These are phyloP conservation scores for Cicer cuneatum DNA, from an alignment of 306 rosid species.

Conservation along the genomic window DNA sequence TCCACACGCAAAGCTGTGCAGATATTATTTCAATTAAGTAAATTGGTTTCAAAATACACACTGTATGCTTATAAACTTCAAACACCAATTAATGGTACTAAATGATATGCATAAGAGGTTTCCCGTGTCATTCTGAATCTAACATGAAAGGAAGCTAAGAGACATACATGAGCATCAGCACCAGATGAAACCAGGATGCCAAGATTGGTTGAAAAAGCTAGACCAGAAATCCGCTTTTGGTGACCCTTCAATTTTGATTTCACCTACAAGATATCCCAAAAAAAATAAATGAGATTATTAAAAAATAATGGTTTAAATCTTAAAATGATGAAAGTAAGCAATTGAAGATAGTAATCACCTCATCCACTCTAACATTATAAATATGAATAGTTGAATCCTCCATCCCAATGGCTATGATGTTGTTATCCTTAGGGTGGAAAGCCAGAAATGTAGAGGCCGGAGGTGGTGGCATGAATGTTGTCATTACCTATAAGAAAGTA, in stretches of 20 bases:
- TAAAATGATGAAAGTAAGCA: conserved; percentile 8
- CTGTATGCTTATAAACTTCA: conserved; percentile 19
- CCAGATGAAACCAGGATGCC: conserved; percentile 82
- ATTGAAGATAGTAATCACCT: conserved; percentile 56
- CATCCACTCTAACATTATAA: conserved; percentile 77
- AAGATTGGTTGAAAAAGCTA: conserved; percentile 82
- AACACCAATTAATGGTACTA: background rate
- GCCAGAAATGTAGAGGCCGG: conserved; percentile 84
- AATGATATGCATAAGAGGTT: conserved; percentile 13
- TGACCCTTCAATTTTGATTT: conserved; percentile 85
- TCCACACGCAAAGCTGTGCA: conserved; percentile 80
- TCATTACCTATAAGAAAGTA: conserved; percentile 72
- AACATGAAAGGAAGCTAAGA: conserved; percentile 26
- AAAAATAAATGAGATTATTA: conserved; percentile 37
- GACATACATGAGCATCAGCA: conserved; percentile 84
- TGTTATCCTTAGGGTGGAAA: conserved; percentile 88
- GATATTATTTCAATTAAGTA: conserved; percentile 14
- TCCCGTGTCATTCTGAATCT: conserved; percentile 36
- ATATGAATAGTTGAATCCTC: conserved; percentile 86
- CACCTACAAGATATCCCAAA: conserved; percentile 55
- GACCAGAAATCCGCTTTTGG: conserved; percentile 77
- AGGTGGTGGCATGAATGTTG: conserved; percentile 79
- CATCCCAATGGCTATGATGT: conserved; percentile 94
- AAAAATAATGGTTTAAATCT: conserved; percentile 21
- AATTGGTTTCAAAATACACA: conserved; percentile 28